phyloP scores from a whole-genome alignment of 345 rosid genomes.

The Eucalyptus leucophloia region DNA sequence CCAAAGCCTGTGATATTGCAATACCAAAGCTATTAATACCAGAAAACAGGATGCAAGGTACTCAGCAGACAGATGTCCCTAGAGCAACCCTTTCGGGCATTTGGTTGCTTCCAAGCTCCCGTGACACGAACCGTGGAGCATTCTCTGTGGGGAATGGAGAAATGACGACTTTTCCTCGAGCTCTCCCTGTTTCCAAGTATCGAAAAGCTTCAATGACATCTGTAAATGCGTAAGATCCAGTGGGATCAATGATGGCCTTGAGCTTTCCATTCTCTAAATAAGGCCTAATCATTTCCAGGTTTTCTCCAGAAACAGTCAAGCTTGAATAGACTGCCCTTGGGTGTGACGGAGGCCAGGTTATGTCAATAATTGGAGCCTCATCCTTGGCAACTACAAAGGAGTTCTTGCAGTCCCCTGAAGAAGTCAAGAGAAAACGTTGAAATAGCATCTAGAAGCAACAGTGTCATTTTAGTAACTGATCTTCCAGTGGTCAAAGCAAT shows the following conservation, averaged over 20 bases:
- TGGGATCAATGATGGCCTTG: slow-evolving; percentile 25
- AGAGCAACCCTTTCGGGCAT: background rate
- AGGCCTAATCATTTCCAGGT: slow-evolving; percentile 14
- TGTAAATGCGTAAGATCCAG: slow-evolving; percentile 17
- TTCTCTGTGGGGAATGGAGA: slow-evolving; percentile 9
- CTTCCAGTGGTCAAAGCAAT: background rate
- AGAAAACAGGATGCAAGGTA: background rate
- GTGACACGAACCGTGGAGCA: background rate
- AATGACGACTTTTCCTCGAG: slow-evolving; percentile 27
- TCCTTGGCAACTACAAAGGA: slow-evolving; percentile 32
- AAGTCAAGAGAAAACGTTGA: background rate
- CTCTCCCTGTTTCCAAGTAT: slow-evolving; percentile 30
- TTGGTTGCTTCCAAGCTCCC: background rate
- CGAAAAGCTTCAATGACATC: slow-evolving; percentile 32
- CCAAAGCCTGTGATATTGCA: background rate
- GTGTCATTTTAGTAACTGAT: background rate
- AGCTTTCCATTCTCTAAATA: slow-evolving; percentile 20
- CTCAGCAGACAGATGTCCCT: background rate
- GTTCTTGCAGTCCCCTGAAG: slow-evolving; percentile 24
- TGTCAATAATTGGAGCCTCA: slow-evolving; percentile 24
- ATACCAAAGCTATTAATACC: background rate
- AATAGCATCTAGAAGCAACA: background rate
- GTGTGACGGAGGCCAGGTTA: slow-evolving; percentile 37
- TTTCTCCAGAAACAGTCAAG: slow-evolving; percentile 23
- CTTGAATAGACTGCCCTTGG: slow-evolving; percentile 29